Evolutionary conservation across 345 rosid species (phyloP).

Genomic region (Passiflora organensis): DNA sequence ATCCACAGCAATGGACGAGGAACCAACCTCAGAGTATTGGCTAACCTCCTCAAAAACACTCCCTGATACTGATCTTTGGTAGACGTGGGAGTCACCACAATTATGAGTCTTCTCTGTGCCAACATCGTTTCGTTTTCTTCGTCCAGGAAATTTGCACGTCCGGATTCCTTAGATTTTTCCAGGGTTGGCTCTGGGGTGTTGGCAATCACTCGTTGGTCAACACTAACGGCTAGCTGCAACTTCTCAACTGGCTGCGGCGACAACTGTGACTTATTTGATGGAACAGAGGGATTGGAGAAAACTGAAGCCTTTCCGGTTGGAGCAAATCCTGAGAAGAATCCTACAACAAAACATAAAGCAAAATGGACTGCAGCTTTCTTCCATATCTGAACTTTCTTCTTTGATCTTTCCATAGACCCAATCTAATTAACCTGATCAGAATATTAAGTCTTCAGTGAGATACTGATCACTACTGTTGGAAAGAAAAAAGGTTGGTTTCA

Average conservation of each 20-base stretch:
- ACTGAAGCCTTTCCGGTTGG: conserved; percentile 57
- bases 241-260: conserved; percentile 27
- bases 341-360: conserved; percentile 76
- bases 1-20: conserved; percentile 79
- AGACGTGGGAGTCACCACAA: conserved; percentile 58
- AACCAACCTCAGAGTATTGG: conserved; percentile 53
- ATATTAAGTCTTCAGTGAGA: background rate
- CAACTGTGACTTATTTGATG: conserved; percentile 24
- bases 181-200: conserved; percentile 29
- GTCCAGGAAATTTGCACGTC: background rate
- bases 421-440: conserved; percentile 9
- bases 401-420: conserved; percentile 70
- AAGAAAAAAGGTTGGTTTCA: background rate
- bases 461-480: background rate
- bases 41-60: conserved; percentile 63
- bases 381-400: conserved; percentile 78
- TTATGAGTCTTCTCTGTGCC: conserved; percentile 42
- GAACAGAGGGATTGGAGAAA: conserved; percentile 3
- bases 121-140: conserved; percentile 3
- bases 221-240: conserved; percentile 13
- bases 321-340: conserved; percentile 85
- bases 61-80: conserved; percentile 28
- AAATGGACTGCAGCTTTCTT: conserved; percentile 78
- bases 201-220: conserved; percentile 25
- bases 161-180: conserved; percentile 15